A percentile compares a stretch with the other conserved stretches of the same genome.
Conservation (phyloP, 257 asterid genomes). For the Verbascum thapsus region DNA sequence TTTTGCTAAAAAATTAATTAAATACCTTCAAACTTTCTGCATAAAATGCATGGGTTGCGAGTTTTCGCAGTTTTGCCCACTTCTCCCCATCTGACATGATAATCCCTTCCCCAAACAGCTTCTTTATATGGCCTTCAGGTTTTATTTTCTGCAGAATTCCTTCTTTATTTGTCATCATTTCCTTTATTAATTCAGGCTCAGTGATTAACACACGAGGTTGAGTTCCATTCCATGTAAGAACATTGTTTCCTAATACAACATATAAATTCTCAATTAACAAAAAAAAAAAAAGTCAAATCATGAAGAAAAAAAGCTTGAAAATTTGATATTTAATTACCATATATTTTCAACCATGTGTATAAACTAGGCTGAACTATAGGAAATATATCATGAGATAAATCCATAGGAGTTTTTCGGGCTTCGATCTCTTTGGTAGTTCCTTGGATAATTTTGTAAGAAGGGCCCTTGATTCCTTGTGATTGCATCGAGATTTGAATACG, state of each 20-base stretch:
- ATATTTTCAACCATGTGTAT: conserved; percentile 50
- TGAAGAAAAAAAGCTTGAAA: background rate
- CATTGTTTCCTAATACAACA: conserved; percentile 48
- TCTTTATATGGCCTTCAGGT: conserved; percentile 31
- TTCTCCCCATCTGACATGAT: conserved; percentile 43
- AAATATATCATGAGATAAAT: conserved; percentile 60
- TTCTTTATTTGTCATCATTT: conserved; percentile 48
- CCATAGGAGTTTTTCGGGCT: conserved; percentile 46
- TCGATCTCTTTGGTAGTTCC: conserved; percentile 58
- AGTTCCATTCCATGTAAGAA: conserved; percentile 51
- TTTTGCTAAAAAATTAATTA: background rate
- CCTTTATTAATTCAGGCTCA: conserved; percentile 57
- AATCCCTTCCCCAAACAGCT: conserved; percentile 55
- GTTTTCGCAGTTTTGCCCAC: conserved; percentile 55
- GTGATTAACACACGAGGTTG: conserved; percentile 56
- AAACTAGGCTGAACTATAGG: conserved; percentile 51
- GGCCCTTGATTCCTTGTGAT: conserved; percentile 59
- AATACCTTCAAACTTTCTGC: conserved; percentile 62
- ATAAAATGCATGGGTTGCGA: conserved; percentile 67
- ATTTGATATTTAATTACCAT: conserved; percentile 41
- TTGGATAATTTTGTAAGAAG: conserved; percentile 42
- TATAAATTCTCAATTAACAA: no score
- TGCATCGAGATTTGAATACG: conserved; percentile 39
- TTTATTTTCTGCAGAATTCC: conserved; percentile 41
- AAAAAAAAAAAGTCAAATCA: background rate